These are phyloP conservation scores for Leersia perrieri DNA, from an alignment of 176 grass and related monocot genomes.

Conservation along the genomic window DNA sequence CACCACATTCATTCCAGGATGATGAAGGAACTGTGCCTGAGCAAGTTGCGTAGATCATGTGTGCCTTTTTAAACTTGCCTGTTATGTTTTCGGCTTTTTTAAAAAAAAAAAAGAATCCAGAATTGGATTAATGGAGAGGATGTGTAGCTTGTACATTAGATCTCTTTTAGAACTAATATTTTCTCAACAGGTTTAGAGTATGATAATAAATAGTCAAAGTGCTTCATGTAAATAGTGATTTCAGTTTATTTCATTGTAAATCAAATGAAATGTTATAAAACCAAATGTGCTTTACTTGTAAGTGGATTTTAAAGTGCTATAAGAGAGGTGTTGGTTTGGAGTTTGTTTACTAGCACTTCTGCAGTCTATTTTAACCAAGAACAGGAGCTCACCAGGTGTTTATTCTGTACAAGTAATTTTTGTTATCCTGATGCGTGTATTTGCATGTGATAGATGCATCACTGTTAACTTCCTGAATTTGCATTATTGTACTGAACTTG, in stretches of 20 bases:
- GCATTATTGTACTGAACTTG: neutral
- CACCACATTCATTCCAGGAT: constrained; percentile 34
- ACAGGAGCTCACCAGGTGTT: neutral
- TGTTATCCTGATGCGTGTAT: neutral
- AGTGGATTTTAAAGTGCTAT: constrained; percentile 20
- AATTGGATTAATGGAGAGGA: neutral
- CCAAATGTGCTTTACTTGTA: constrained; percentile 16
- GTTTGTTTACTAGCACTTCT: constrained; percentile 1
- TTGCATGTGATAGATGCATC: neutral
- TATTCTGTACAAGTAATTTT: neutral
- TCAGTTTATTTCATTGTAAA: constrained; percentile 24
- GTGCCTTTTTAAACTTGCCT: neutral
- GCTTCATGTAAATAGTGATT: neutral
- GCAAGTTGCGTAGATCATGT: constrained; percentile 22
- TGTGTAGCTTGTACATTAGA: constrained; percentile 15
- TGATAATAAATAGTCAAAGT: constrained; percentile 13
- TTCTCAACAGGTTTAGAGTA: constrained; percentile 8
- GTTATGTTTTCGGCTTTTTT: neutral
- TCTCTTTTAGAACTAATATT: constrained; percentile 2
- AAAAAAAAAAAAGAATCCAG: too few species aligned
- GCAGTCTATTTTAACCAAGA: neutral
- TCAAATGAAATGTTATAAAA: constrained; percentile 11
- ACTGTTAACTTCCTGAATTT: neutral
- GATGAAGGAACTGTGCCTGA: neutral
- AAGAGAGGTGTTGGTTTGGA: constrained; percentile 1